These are phyloP conservation scores for Suillus ampliporus DNA, from an alignment of 768 basidiomycete genomes.

Conservation along the genomic window DNA sequence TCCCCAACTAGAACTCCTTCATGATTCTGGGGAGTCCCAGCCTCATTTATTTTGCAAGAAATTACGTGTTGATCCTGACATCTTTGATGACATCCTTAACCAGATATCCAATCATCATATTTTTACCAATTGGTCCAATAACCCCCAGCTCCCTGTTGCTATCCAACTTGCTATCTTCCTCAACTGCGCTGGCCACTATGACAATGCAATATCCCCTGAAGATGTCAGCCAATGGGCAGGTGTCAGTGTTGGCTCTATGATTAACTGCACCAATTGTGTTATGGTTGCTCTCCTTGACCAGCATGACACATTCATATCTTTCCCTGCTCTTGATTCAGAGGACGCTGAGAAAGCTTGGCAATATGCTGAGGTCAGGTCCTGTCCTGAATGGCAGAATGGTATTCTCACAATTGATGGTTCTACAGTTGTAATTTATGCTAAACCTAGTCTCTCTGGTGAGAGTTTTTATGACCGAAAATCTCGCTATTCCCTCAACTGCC, in stretches of 20 bases:
- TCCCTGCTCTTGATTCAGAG: slow-evolving; percentile 13
- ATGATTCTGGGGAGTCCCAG: neutral
- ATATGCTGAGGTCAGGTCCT: slow-evolving; percentile 43
- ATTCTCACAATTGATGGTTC: slow-evolving; percentile 48
- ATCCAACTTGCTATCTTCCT: slow-evolving; percentile 8
- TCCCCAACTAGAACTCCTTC: neutral
- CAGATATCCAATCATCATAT: slow-evolving; percentile 20
- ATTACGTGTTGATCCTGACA: slow-evolving; percentile 30
- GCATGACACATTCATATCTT: slow-evolving; percentile 15
- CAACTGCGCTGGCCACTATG: slow-evolving; percentile 9
- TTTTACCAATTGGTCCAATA: slow-evolving; percentile 13
- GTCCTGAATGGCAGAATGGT: slow-evolving; percentile 41
- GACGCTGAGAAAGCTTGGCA: slow-evolving; percentile 31
- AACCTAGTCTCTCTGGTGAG: slow-evolving; percentile 11
- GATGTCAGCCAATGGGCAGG: slow-evolving; percentile 24
- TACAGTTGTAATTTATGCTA: slow-evolving; percentile 10
- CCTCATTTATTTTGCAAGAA: slow-evolving; percentile 31
- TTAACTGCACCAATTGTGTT: slow-evolving; percentile 24
- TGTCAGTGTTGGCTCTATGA: slow-evolving; percentile 18
- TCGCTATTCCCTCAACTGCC: slow-evolving; percentile 22
- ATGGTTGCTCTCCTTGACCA: slow-evolving; percentile 19
- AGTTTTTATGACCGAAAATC: slow-evolving; percentile 21
- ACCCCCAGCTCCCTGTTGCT: slow-evolving; percentile 9
- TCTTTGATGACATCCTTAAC: slow-evolving; percentile 27
- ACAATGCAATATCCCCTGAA: slow-evolving; percentile 12